These are phyloP conservation scores for Elymus sibiricus DNA, from an alignment of 176 grass and related monocot species.

Conservation along the genomic window DNA sequence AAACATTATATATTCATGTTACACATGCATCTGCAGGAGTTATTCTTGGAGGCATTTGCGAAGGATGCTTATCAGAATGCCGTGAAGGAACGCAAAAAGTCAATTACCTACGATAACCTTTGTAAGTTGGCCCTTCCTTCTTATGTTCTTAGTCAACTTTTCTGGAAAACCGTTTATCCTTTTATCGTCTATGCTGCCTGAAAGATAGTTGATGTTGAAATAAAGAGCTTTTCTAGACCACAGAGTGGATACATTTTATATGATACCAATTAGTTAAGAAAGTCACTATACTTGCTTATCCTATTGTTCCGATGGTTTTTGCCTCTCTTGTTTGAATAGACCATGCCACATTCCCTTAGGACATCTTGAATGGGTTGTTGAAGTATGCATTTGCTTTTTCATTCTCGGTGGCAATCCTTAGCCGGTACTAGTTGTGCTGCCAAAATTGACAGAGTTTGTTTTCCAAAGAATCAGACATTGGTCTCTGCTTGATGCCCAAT, in stretches of 20 bases:
- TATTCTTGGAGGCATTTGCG: conserved; percentile 81
- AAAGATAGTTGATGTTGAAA: not conserved
- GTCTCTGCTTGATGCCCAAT: not conserved
- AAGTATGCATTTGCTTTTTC: not conserved
- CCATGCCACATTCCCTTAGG: not conserved
- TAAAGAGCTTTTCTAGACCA: not conserved
- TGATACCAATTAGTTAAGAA: not conserved
- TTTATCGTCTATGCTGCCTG: not conserved
- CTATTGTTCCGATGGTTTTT: not conserved
- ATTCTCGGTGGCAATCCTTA: not conserved
- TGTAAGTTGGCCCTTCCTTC: conserved; percentile 50
- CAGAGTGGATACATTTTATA: not conserved
- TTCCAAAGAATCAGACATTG: not conserved
- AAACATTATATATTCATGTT: not conserved
- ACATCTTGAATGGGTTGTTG: no score
- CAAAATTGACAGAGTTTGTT: not conserved
- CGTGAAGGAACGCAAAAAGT: conserved; percentile 63
- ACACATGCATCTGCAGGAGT: conserved; percentile 53
- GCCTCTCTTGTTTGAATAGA: not conserved
- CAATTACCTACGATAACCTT: conserved; percentile 61
- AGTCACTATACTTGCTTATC: not conserved
- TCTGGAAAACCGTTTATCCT: not conserved
- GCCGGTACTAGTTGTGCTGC: not conserved
- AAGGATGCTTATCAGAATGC: conserved; percentile 51
- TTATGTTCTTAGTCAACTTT: not conserved